Evolutionary conservation across 495 filamentous ascomycete genomes (phyloP).

Genomic region (Massariosphaeria phaeospora): DNA sequence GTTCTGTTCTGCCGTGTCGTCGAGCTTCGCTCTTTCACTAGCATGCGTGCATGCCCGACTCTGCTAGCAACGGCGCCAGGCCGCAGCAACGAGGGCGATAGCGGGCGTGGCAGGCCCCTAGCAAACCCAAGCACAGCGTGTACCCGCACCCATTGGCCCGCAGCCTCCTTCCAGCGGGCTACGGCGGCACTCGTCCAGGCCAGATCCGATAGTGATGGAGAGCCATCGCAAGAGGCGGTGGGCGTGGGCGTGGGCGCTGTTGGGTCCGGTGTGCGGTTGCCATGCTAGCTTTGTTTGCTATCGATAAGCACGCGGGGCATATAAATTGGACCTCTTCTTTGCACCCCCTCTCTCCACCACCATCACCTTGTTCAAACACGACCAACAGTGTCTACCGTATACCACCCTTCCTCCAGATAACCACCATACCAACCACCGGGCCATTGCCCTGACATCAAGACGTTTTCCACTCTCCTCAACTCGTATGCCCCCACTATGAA

Average conservation of each 20-base stretch:
- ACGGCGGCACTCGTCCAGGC: conserved; percentile 1
- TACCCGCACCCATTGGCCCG: conserved; percentile 14
- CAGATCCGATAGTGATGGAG: background rate
- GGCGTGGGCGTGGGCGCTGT: conserved; percentile 5
- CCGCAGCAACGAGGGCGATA: background rate
- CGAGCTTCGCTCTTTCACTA: background rate
- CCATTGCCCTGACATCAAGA: conserved; percentile 53
- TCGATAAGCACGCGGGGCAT: conserved; percentile 25
- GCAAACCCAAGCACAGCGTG: conserved; percentile 5
- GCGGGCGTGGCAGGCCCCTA: conserved; percentile 9
- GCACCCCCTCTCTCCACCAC: background rate
- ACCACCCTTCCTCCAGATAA: background rate
- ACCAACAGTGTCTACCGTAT: background rate
- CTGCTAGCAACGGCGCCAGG: background rate
- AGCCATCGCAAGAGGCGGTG: conserved; percentile 25
- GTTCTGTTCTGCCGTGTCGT: too few species aligned
- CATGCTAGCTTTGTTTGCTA: background rate
- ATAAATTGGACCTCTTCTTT: conserved; percentile 15
- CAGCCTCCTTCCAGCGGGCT: background rate
- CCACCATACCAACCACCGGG: conserved; percentile 9
- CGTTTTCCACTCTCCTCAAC: conserved; percentile 88
- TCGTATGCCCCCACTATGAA: conserved; percentile 56
- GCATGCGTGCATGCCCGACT: background rate
- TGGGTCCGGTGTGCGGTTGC: background rate
- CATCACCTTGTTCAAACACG: background rate